These are phyloP conservation scores for Triglochin maritima DNA, from an alignment of 106 monocot species.

Conservation along the genomic window DNA sequence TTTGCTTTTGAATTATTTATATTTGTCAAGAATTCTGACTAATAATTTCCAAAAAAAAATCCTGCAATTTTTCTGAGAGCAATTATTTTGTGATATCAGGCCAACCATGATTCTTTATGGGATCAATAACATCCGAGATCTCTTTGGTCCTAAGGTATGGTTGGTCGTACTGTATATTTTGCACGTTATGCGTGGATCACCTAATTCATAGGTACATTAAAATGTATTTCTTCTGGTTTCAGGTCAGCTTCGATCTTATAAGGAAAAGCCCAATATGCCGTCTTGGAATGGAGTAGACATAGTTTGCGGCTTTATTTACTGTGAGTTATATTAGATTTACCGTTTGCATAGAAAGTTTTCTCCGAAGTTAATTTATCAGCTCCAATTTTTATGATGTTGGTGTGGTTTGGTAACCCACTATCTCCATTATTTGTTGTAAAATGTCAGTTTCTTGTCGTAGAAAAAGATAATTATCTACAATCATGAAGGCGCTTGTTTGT, in stretches of 20 bases:
- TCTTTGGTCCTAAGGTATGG: constrained; percentile 89
- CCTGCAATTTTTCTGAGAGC: neutral
- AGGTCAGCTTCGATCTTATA: constrained; percentile 82
- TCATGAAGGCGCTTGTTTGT: too few relatives aligned
- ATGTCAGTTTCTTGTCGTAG: too few relatives aligned
- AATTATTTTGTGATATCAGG: constrained; percentile 23
- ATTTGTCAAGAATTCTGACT: too few relatives aligned
- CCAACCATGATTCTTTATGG: constrained; percentile 96
- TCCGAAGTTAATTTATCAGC: too few relatives aligned
- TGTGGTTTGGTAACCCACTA: too few relatives aligned
- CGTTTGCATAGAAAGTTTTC: too few relatives aligned
- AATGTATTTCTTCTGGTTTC: constrained; percentile 1
- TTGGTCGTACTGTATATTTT: neutral
- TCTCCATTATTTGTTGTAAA: too few relatives aligned
- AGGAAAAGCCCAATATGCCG: constrained; percentile 68
- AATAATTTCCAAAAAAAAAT: neutral
- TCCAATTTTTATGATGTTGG: too few relatives aligned
- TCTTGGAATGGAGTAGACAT: constrained; percentile 43
- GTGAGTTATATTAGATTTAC: too few relatives aligned
- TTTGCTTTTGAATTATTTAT: too few relatives aligned
- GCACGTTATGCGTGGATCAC: neutral
- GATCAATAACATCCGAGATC: constrained; percentile 87
- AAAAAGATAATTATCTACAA: too few relatives aligned
- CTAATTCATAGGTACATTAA: neutral
- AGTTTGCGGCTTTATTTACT: too few relatives aligned